Conservation (phyloP, 2,329 filamentous ascomycete genomes). For the Bipolaris cookei region DNA sequence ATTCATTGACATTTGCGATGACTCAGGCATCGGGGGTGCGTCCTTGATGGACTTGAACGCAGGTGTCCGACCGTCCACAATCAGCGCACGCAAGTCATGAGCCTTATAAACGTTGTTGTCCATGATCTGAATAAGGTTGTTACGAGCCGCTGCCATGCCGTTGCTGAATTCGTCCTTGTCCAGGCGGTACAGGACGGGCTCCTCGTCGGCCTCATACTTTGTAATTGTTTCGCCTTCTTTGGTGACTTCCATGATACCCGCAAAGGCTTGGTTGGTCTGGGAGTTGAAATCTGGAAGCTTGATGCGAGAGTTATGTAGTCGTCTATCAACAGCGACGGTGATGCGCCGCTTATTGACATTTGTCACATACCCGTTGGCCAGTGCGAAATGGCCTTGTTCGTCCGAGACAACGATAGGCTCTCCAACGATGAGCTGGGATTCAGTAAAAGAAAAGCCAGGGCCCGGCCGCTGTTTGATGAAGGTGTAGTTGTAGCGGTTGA, state of each 20-base stretch:
- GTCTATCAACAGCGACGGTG: constrained; percentile 86
- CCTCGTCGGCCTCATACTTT: constrained; percentile 53
- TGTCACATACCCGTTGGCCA: constrained; percentile 90
- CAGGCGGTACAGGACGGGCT: constrained; percentile 75
- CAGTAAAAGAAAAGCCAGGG: constrained; percentile 79
- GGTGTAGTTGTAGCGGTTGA: constrained; percentile 88
- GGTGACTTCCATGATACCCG: constrained; percentile 86
- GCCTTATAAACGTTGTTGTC: constrained; percentile 74
- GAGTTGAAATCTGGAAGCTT: constrained; percentile 78
- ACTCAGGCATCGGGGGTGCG: constrained; percentile 63
- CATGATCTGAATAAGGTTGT: constrained; percentile 94
- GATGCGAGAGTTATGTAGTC: constrained; percentile 83
- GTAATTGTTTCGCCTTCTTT: constrained; percentile 54
- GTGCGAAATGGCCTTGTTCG: constrained; percentile 90
- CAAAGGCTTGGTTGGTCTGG: constrained; percentile 80
- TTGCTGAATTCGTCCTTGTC: constrained; percentile 99
- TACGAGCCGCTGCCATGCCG: constrained; percentile 92
- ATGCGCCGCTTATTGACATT: constrained; percentile 77
- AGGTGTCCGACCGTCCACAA: constrained; percentile 78
- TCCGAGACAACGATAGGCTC: constrained; percentile 97
- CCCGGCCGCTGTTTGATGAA: constrained; percentile 73
- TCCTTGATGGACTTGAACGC: constrained; percentile 71
- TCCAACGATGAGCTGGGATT: constrained; percentile 84
- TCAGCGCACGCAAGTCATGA: constrained; percentile 74
- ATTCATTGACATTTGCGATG: constrained; percentile 72